Percentiles rank a stretch among this genome's conserved stretches.
Conservation (phyloP, 2,329 filamentous ascomycete species). For the Ophiostoma triangulosporum region DNA sequence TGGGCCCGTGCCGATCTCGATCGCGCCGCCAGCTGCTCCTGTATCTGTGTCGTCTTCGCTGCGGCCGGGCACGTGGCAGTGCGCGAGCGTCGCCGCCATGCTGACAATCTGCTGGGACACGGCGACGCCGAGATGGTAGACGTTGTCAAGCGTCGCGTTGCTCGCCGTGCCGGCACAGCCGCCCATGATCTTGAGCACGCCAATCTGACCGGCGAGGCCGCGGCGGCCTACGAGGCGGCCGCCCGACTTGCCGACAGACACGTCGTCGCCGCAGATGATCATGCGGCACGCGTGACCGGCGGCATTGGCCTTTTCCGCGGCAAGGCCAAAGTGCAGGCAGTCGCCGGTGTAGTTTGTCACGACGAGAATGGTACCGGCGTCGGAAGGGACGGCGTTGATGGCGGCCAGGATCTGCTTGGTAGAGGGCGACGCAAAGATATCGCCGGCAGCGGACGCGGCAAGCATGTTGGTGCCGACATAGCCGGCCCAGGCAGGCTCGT, state of each 20-base stretch:
- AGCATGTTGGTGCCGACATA: slow-evolving; percentile 50
- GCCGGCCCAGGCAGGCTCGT: slow-evolving; percentile 50
- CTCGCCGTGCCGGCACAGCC: slow-evolving; percentile 24
- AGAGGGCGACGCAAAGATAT: slow-evolving; percentile 51
- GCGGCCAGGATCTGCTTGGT: slow-evolving; percentile 49
- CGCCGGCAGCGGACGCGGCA: slow-evolving; percentile 45
- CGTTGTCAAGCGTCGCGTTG: slow-evolving; percentile 34
- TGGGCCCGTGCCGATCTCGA: slow-evolving; percentile 53
- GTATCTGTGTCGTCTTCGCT: slow-evolving; percentile 26
- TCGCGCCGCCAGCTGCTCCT: slow-evolving; percentile 28
- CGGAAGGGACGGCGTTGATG: slow-evolving; percentile 40
- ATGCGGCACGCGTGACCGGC: slow-evolving; percentile 40
- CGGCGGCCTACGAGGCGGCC: slow-evolving; percentile 46
- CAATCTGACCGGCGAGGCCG: slow-evolving; percentile 47
- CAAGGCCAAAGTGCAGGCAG: slow-evolving; percentile 47
- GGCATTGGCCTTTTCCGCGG: slow-evolving; percentile 43
- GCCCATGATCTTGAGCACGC: slow-evolving; percentile 44
- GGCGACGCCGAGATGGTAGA: slow-evolving; percentile 36
- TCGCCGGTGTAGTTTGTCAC: slow-evolving; percentile 55
- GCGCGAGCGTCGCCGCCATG: slow-evolving; percentile 44
- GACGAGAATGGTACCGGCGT: slow-evolving; percentile 43
- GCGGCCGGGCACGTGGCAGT: slow-evolving; percentile 45
- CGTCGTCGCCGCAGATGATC: slow-evolving; percentile 51
- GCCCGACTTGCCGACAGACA: slow-evolving; percentile 45
- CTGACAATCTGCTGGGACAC: slow-evolving; percentile 40